Base-by-base conservation (phyloP, 441 rosid genomes). In the Gossypium schwendimanii region DNA sequence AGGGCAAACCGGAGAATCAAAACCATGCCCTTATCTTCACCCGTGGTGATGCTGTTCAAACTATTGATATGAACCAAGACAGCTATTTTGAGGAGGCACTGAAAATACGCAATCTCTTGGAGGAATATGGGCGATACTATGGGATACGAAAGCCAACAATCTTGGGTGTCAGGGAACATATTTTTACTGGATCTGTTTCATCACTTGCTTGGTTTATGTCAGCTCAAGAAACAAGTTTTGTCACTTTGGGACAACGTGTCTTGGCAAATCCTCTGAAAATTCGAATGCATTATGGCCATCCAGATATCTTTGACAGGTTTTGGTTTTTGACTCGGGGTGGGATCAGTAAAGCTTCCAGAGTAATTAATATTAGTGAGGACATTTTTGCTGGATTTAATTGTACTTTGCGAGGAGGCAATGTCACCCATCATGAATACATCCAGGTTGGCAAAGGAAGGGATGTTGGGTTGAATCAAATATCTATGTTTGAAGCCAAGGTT, bases 401-500 rank as follows among this genome's bases (percentile, higher is more conserved):
- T 24, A 58, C 62, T 58, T 60, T 87, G 74, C 79, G 91, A 24
- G 90, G 89, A 5, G 93, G 93, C 70, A 87, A 83, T 73, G 90
- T 88, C 74, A 88, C 93, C 15, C 91, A 88, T 79, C 93, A 88
- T 61, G 93, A 88, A 67, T 88, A 88, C 73, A 81, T 88, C 68
- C 93, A 88, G 84, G 86, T 88, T 49, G 93, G 93, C 47, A 88
- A 88, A 77, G 91, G 93, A 70, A 83, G 93, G 60, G 93, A 88
- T 79, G 88, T 88, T 36, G 93, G 93, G 36, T 58, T 58, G 36
- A 58, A 58, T 58, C 63, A 58, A 24, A 12, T 58, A 23, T 58
- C 63, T 24, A 58, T 58, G 63, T 58, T 58, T 58, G 63, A 58
- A 24, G 63, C 63, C 63, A 58, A 58, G 63, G 63, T 58, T 24